These are phyloP conservation scores for Bidens hawaiensis DNA, from an alignment of 140 eudicot species.

Conservation along the genomic window DNA sequence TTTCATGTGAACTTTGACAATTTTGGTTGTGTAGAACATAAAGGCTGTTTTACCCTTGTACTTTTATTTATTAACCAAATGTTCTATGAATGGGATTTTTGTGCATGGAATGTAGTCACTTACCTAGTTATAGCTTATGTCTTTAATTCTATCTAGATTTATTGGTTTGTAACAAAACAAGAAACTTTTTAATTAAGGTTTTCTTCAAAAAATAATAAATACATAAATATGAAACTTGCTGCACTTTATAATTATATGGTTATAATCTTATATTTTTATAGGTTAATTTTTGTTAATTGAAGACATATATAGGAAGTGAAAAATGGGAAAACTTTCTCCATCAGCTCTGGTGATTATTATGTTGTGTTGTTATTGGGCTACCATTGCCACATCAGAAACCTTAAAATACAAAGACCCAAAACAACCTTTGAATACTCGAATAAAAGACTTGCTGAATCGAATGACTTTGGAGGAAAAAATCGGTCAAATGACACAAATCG, in stretches of 20 bases:
- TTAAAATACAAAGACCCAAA: slow-evolving; percentile 36
- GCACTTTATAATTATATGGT: background rate
- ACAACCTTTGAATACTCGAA: slow-evolving; percentile 35
- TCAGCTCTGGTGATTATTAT: slow-evolving; percentile 20
- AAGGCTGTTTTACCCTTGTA: slow-evolving; percentile 20
- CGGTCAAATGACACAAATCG: slow-evolving; percentile 74
- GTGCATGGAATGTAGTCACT: background rate
- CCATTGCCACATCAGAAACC: slow-evolving; percentile 16
- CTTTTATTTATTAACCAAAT: background rate
- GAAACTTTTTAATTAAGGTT: background rate
- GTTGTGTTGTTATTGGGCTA: slow-evolving; percentile 33
- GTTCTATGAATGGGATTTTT: slow-evolving; percentile 6
- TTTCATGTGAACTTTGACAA: slow-evolving; percentile 1
- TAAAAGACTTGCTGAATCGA: slow-evolving; percentile 50
- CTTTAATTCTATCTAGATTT: too few species aligned
- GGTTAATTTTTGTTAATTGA: background rate
- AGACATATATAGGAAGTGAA: background rate
- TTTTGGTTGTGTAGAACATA: slow-evolving; percentile 3
- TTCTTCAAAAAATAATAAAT: background rate
- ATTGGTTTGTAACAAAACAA: background rate
- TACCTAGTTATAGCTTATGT: slow-evolving; percentile 14
- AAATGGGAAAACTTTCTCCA: slow-evolving; percentile 25
- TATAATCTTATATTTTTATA: background rate
- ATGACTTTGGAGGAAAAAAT: slow-evolving; percentile 70
- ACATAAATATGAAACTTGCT: background rate